Evolutionary conservation across 441 rosid genomes (phyloP).

Genomic region (Jatropha podagrica): DNA sequence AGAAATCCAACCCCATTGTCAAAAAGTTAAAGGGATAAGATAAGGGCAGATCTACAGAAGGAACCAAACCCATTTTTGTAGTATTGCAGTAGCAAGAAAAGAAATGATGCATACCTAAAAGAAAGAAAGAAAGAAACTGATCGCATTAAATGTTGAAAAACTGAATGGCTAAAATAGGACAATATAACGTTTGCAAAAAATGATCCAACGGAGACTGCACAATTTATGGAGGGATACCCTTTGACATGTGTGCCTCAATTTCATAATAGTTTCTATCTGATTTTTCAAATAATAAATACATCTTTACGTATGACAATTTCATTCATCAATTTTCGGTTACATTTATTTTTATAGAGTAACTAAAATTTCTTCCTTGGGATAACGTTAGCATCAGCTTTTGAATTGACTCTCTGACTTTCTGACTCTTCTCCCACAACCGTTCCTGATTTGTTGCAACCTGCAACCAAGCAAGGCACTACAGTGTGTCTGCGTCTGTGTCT

Average conservation of each 20-base stretch:
- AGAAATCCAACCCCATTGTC: no score
- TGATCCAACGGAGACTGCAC: not conserved
- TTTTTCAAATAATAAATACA: not conserved
- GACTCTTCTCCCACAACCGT: not conserved
- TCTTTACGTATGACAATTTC: not conserved
- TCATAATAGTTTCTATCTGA: not conserved
- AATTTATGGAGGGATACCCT: conserved; percentile 16
- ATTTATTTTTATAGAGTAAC: not conserved
- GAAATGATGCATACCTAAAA: not conserved
- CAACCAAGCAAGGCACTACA: no score
- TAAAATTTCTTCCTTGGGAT: no score
- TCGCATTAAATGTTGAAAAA: conserved; percentile 19
- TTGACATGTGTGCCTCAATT: conserved; percentile 18
- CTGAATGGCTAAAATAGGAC: not conserved
- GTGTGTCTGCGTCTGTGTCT: no score
- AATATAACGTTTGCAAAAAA: not conserved
- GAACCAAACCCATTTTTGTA: not conserved
- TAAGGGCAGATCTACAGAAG: not conserved
- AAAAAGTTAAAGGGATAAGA: not conserved
- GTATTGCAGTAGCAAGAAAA: no score
- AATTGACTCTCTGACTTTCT: not conserved
- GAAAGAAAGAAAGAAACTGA: conserved; percentile 2
- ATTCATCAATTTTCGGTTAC: conserved; percentile 13
- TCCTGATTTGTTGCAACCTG: not conserved
- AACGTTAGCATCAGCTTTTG: no score